Base-by-base conservation (phyloP, 163 green algal species). In the Botryococcus braunii region DNA sequence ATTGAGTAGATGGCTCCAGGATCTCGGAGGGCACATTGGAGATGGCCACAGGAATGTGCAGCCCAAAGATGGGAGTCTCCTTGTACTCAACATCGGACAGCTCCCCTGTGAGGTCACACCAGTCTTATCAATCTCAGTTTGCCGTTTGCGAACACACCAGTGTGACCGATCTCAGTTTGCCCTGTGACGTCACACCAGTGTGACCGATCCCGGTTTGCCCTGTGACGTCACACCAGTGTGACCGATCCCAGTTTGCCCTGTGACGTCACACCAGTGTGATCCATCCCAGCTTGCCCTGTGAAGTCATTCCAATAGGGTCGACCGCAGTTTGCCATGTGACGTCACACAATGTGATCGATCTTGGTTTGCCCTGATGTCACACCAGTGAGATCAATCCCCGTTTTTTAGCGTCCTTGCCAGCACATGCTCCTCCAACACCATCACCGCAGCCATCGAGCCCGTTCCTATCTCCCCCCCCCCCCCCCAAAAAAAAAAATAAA, bases 11-110 rank as follows among this genome's bases (percentile, higher is more conserved):
- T 0, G 90, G 90, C 61, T 81, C 68, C 69, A 97, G 80, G 47
- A 93, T 70, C 21, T 84, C 77, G 4, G 48, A 13, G 2, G 91
- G 91, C 60, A 97, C 91, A 21, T 69, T 70, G 29, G 71, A 70
- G 70, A 72, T 81, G 3, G 56, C 55, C 35, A 49, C 77, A 25
- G 87, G 86, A 34, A 83, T 79, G 79, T 84, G 65, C 36, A 57
- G 1, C 2, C 5, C 31, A 21, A 55, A 2, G 7, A 21, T 2
- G 60, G 3, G 31, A 27, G 4, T 27, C 37, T 36, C 56, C 2
- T 3, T 1, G 2, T 17, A 56, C 38, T 49, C 9, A 55, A 25
- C 7, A 23, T 37, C 31, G 36, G 5, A 56, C 23, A 1, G 25
- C 5, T 39, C n/a, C n/a, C n/a, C n/a, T n/a, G n/a, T 65, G 57